Evolutionary conservation across 2,329 filamentous ascomycete species (phyloP).

Genomic region (Cucurbitaria berberidis): DNA sequence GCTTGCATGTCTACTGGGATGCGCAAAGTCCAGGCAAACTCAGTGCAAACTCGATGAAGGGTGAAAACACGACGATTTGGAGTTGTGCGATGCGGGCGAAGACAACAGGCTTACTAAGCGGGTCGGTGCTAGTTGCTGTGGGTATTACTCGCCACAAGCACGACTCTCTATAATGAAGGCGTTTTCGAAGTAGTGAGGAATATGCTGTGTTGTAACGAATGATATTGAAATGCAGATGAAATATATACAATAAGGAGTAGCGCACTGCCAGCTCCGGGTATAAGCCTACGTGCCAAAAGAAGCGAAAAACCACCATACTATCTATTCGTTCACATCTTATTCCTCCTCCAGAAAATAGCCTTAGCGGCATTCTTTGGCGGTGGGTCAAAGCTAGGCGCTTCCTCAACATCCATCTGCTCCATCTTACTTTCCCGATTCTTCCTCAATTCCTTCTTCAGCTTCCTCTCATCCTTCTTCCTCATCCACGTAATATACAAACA

Average conservation of each 20-base stretch:
- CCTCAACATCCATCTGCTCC: constrained; percentile 43
- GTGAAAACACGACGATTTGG: neutral
- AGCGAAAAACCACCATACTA: constrained; percentile 2
- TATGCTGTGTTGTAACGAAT: neutral
- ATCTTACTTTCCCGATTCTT: constrained; percentile 37
- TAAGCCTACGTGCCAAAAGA: constrained; percentile 1
- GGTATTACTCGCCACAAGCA: neutral
- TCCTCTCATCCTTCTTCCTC: constrained; percentile 36
- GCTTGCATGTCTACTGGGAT: neutral
- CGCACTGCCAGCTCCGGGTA: constrained; percentile 21
- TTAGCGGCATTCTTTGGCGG: constrained; percentile 36
- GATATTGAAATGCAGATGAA: neutral
- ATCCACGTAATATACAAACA: constrained; percentile 40
- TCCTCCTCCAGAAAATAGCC: constrained; percentile 42
- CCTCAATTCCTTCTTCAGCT: constrained; percentile 35
- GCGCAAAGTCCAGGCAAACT: neutral
- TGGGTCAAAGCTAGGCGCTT: constrained; percentile 39
- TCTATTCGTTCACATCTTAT: constrained; percentile 15
- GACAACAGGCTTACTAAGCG: neutral
- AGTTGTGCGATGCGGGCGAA: neutral
- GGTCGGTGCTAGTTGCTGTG: neutral
- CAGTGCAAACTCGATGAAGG: neutral
- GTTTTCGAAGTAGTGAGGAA: neutral
- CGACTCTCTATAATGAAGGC: neutral
- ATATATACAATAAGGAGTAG: constrained; percentile 10